A percentile compares a stretch with the other conserved stretches of the same genome.
Evolutionary conservation across 495 filamentous ascomycete species (phyloP).

Genomic region (Usnea hakonensis): DNA sequence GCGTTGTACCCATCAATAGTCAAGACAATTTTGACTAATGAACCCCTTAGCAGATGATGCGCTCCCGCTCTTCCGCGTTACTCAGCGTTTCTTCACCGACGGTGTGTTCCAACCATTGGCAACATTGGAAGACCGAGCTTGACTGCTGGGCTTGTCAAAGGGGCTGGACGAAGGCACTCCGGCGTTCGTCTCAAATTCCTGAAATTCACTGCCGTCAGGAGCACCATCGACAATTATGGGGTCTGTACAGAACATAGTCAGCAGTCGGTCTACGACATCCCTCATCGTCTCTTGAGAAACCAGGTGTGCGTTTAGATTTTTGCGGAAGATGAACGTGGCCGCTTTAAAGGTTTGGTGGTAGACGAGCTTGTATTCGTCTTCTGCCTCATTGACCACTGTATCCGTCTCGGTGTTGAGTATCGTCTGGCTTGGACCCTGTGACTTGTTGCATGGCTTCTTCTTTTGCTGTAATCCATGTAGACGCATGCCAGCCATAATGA

Average conservation of each 20-base stretch:
- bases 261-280: slow-evolving; percentile 36
- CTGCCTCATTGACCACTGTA: slow-evolving; percentile 28
- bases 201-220: background rate
- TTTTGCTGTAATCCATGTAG: slow-evolving; percentile 52
- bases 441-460: slow-evolving; percentile 23
- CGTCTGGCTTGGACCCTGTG: slow-evolving; percentile 8
- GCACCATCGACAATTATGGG: slow-evolving; percentile 14
- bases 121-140: background rate
- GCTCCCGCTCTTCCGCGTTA: background rate
- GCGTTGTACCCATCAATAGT: no score
- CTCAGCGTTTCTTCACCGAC: background rate
- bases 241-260: slow-evolving; percentile 37
- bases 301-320: slow-evolving; percentile 29
- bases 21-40: background rate
- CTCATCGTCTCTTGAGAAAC: slow-evolving; percentile 30
- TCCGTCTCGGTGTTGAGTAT: background rate
- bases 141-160: background rate
- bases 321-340: slow-evolving; percentile 50
- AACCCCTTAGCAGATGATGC: background rate
- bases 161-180: background rate
- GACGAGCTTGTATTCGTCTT: slow-evolving; percentile 57
- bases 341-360: slow-evolving; percentile 60
- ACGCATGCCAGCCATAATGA: slow-evolving; percentile 56
- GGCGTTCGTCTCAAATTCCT: background rate
- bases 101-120: background rate